A percentile compares a stretch with the other conserved stretches of the same genome.
Conservation (phyloP, 2,329 filamentous ascomycete genomes). For the Penicillium frequentans region DNA sequence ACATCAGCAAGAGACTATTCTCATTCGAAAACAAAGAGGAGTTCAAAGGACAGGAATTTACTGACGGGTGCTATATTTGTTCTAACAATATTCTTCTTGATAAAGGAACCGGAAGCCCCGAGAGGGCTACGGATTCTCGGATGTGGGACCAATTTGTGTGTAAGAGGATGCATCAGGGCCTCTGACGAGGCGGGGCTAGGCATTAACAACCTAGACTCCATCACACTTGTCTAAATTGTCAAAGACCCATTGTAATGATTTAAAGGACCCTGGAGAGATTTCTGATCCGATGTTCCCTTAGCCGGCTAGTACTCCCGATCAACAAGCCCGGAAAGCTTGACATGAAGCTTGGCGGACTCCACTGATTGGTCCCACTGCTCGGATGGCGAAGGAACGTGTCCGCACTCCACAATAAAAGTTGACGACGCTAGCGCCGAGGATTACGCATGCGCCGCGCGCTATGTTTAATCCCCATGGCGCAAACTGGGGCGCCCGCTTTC, state of each 20-base stretch:
- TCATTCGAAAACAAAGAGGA: too few species aligned
- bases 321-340: not conserved
- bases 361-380: conserved; percentile 4
- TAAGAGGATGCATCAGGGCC: not conserved
- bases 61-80: too few species aligned
- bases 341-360: conserved; percentile 20
- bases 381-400: conserved; percentile 1
- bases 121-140: too few species aligned
- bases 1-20: too few species aligned
- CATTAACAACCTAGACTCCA: not conserved
- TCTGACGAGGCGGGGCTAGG: not conserved
- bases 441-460: conserved; percentile 19
- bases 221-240: not conserved
- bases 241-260: not conserved
- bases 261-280: not conserved
- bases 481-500: conserved; percentile 2
- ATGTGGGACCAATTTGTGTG: not conserved
- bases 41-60: too few species aligned
- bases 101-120: too few species aligned
- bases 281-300: not conserved
- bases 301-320: not conserved
- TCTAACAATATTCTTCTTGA: too few species aligned
- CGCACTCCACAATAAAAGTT: conserved; percentile 15
- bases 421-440: conserved; percentile 26
- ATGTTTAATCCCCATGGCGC: conserved; percentile 11